Evolutionary conservation across 2,329 filamentous ascomycete genomes (phyloP).

Genomic region (Aspergillus sp.): DNA sequence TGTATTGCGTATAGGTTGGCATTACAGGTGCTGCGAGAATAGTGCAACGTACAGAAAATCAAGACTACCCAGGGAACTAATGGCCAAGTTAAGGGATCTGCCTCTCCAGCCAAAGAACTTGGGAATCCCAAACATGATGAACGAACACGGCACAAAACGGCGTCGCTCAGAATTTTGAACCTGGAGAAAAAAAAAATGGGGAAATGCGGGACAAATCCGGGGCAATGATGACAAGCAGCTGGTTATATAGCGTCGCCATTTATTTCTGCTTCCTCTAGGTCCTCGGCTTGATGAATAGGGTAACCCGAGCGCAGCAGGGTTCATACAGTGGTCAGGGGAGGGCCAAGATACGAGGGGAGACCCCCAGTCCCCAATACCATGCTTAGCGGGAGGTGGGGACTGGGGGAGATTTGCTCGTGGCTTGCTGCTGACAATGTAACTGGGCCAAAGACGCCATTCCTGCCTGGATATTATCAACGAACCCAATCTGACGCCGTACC

Average conservation of each 20-base stretch:
- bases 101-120: conserved; percentile 30
- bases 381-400: background rate
- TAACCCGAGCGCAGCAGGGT: conserved; percentile 22
- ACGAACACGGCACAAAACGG: conserved; percentile 11
- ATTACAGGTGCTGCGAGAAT: background rate
- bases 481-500: conserved; percentile 2
- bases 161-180: conserved; percentile 3
- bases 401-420: conserved; percentile 5
- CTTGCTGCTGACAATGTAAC: conserved; percentile 3
- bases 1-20: background rate
- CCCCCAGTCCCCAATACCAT: background rate
- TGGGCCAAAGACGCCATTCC: conserved; percentile 5
- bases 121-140: conserved; percentile 28
- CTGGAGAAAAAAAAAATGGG: background rate
- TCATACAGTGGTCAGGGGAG: conserved; percentile 12
- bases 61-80: conserved; percentile 45
- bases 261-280: background rate
- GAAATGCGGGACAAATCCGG: background rate
- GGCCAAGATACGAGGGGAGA: conserved; percentile 27
- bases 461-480: background rate
- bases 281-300: conserved; percentile 24
- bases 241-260: conserved; percentile 24
- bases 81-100: conserved; percentile 32
- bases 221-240: conserved; percentile 5
- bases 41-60: conserved; percentile 33